Base-by-base conservation (phyloP, 2,329 filamentous ascomycete species). In the Reticulascus tulasneorum region DNA sequence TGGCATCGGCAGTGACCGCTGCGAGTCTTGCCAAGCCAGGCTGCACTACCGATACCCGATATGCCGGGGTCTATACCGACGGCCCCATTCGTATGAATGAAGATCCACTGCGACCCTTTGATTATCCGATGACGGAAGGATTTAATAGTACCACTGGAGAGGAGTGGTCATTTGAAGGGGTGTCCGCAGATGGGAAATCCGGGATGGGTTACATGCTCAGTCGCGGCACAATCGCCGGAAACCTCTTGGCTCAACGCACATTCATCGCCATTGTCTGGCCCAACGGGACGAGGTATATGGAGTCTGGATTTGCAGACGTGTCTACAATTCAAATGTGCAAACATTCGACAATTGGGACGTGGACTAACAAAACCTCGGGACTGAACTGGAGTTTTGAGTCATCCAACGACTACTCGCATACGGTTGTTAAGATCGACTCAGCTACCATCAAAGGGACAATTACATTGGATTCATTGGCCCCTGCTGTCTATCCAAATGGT, bases 61-160 rank as follows among this genome's bases (percentile, higher is more conserved):
- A n/a, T n/a, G n/a, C n/a, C n/a, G n/a, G n/a, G n/a, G n/a, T n/a
- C n/a, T n/a, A n/a, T n/a, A n/a, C n/a, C n/a, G n/a, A n/a, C n/a
- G 63, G 64, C 0, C 62, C 62, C 2, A 59, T 62, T 1, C 33
- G 87, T 42, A 72, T 87, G 35, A 80, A 81, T 26, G 84, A 82
- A 53, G 30, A 33, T 23, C 30, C 30, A 21, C 21, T 33, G 18
- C 16, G 20, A 16, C 30, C 23, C 15, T 33, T 33, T 28, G 42
- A 45, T 24, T 33, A 35, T 22, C 38, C 39, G 15, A 45, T 45
- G 42, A 29, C 42, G n/a, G 13, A 38, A 12, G 29, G 24, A 12
- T 45, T 42, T 26, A 35, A 33, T 15, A 15, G 16, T 7, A 33
- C 20, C 30, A 17, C 21, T 15, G 24, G 30, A 20, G 30, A 33